Percentiles rank a stretch among this genome's conserved stretches.
Evolutionary conservation across 2,329 filamentous ascomycete species (phyloP).

Genomic region (Trichoderma lentiforme): DNA sequence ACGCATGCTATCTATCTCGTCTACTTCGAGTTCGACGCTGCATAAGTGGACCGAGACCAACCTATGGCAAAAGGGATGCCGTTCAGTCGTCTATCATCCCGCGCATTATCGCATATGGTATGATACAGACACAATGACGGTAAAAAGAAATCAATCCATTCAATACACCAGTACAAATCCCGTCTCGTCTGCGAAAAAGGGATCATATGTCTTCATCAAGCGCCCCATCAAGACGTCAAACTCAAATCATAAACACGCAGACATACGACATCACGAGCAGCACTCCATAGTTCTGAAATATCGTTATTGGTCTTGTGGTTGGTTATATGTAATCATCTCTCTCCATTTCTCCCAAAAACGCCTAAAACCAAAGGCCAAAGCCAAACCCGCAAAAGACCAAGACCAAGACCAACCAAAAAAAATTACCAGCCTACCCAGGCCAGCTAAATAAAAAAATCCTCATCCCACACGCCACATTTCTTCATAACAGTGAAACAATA

Average conservation of each 20-base stretch:
- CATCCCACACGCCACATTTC: constrained; percentile 6
- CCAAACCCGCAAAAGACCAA: neutral
- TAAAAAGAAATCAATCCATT: neutral
- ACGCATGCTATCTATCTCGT: neutral
- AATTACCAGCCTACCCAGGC: neutral
- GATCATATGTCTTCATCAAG: neutral
- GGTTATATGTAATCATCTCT: neutral
- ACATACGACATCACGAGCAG: neutral
- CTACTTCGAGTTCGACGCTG: neutral
- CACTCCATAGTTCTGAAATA: neutral
- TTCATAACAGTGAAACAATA: constrained; percentile 11
- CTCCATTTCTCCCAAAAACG: neutral
- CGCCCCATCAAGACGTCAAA: neutral
- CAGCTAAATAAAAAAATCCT: neutral
- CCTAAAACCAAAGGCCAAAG: neutral
- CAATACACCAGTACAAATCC: neutral
- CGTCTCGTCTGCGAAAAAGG: neutral
- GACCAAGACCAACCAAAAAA: neutral
- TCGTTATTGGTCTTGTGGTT: neutral
- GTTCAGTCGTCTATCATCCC: neutral
- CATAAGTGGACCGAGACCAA: neutral
- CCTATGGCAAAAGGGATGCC: neutral
- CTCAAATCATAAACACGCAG: neutral
- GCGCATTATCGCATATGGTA: neutral
- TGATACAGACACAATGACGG: neutral